Base-by-base conservation (phyloP, 352 stramenopile genomes). In the Pythium oligandrum region DNA sequence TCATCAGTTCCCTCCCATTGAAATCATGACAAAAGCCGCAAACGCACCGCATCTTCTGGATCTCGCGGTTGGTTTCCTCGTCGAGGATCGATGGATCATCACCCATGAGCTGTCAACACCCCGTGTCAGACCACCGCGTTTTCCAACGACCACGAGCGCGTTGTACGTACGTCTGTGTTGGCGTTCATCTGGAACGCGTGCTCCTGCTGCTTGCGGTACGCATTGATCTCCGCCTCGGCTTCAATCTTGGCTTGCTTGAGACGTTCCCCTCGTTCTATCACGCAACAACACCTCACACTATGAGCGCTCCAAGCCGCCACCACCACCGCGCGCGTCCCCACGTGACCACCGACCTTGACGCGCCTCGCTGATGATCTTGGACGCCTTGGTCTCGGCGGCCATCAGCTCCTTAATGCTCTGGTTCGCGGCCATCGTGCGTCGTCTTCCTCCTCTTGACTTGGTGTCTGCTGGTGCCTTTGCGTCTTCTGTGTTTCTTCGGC, bases 331-430 rank as follows among this genome's bases (percentile, higher is more conserved):
- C 8, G 2, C n/a, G 7, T 8, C 6, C 17, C 31, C 50, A 26
- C 40, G 31, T 50, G 11, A 17, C 44, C 9, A 44, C 49, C 44
- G 45, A 91, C 83, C 84, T 76, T 90, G 76, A 31, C 83, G 78
- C 31, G 86, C 83, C 61, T 95, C 86, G 57, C 77, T 90, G 51
- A 95, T 91, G 70, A 95, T 90, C 64, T 92, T 88, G 56, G 82
- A 93, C n/a, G 86, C 83, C 75, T 93, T 95, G 46, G 76, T 90
- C 76, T 95, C 86, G 53, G 86, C 86, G 47, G 83, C 80, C 74
- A 93, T 91, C 38, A 95, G 78, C 78, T 95, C 86, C 70, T 95
- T 90, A 59, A 92, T 94, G 64, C 83, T 91, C 63, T 91, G 76
- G 66, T 94, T 90, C 59, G 75, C 75, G 43, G 83, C 78, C 83